These are phyloP conservation scores for Nakaseomyces bracarensis DNA, from an alignment of 1,139 yeast species.

Conservation along the genomic window DNA sequence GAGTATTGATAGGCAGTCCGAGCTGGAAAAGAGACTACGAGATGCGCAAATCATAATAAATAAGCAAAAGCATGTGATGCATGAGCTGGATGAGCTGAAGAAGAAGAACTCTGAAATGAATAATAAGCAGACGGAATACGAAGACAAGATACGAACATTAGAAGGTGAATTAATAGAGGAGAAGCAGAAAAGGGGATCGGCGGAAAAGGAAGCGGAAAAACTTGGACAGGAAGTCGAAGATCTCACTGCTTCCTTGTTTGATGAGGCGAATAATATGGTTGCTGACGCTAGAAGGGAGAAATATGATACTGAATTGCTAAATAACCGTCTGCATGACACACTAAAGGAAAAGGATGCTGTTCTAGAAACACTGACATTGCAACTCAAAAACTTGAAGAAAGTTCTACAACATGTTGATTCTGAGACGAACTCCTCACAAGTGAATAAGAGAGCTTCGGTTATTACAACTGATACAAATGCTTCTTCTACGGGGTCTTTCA, in stretches of 20 bases:
- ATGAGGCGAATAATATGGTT: constrained; percentile 76
- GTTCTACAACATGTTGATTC: constrained; percentile 40
- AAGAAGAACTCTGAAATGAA: constrained; percentile 23
- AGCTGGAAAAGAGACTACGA: constrained; percentile 36
- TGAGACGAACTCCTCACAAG: constrained; percentile 7
- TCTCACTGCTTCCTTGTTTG: constrained; percentile 62
- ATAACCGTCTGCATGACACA: constrained; percentile 50
- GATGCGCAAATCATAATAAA: constrained; percentile 24
- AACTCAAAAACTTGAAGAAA: constrained; percentile 59
- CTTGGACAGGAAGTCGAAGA: constrained; percentile 70
- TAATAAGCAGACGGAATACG: constrained; percentile 32
- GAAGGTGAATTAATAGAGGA: constrained; percentile 32
- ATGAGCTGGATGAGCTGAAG: constrained; percentile 15
- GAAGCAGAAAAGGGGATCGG: constrained; percentile 37
- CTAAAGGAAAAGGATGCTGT: constrained; percentile 65
- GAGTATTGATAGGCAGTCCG: constrained; percentile 51
- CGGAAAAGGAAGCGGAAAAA: constrained; percentile 51
- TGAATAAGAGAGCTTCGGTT: constrained; percentile 18
- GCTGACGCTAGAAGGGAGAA: constrained; percentile 58
- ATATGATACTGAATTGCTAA: constrained; percentile 43
- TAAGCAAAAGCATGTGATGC: constrained; percentile 16
- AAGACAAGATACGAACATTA: constrained; percentile 33
- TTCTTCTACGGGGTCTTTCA: constrained; percentile 17
- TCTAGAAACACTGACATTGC: constrained; percentile 58
- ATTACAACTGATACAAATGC: constrained; percentile 14